phyloP scores from a whole-genome alignment of 2,329 filamentous ascomycete species.

The Paecilomyces fulvus region DNA sequence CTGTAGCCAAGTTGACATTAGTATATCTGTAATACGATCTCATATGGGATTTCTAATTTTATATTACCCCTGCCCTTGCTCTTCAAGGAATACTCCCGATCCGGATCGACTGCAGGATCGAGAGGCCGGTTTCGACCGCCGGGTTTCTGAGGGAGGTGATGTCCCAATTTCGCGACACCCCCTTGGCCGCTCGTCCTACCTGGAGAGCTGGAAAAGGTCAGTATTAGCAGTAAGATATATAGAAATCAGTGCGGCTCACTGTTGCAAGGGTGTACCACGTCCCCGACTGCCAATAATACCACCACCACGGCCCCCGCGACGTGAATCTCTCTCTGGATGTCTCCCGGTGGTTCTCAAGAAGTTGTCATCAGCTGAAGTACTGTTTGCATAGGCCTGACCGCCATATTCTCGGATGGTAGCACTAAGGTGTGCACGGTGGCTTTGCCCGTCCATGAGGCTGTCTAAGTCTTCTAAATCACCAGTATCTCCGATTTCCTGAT shows the following conservation, averaged over 20 bases:
- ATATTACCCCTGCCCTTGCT: neutral
- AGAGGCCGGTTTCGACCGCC: conserved; percentile 3
- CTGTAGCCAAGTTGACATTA: neutral
- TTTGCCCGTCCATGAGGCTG: conserved; percentile 29
- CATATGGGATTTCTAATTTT: neutral
- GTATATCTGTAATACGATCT: neutral
- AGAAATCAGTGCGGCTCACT: neutral
- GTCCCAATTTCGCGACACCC: conserved; percentile 2
- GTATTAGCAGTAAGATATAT: neutral
- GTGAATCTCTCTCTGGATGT: neutral
- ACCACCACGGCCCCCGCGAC: conserved; percentile 15
- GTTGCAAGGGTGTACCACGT: conserved; percentile 3
- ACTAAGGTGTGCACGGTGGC: conserved; percentile 24
- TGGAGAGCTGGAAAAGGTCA: neutral
- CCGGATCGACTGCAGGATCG: conserved; percentile 14
- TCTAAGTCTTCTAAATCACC: conserved; percentile 21
- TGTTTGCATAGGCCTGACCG: conserved; percentile 7
- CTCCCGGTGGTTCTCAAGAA: neutral
- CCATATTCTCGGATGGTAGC: conserved; percentile 12
- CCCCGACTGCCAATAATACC: conserved; percentile 16
- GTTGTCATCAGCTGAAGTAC: conserved; percentile 1
- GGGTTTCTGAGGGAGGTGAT: conserved; percentile 1
- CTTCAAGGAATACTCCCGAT: conserved; percentile 1
- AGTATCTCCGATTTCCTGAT: conserved; percentile 21
- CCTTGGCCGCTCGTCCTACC: conserved; percentile 2